phyloP scores from a whole-genome alignment of 768 basidiomycete species.

The Auriscalpium orientale region DNA sequence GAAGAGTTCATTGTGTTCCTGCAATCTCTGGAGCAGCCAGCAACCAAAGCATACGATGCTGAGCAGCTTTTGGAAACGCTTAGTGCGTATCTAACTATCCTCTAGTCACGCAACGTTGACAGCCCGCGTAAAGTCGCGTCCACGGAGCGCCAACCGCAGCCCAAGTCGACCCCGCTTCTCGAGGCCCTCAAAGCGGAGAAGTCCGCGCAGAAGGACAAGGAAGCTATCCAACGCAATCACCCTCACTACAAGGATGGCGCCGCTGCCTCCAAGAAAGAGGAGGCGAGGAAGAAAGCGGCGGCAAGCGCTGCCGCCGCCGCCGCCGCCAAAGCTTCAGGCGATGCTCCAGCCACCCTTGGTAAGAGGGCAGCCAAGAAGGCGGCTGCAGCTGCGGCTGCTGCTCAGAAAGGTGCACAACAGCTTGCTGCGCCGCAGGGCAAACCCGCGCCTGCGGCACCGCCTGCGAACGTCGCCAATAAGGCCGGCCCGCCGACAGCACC shows the following conservation, averaged over 20 bases:
- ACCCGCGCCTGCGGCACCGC: neutral
- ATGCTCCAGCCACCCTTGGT: slow-evolving; percentile 20
- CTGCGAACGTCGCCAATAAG: neutral
- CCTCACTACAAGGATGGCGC: slow-evolving; percentile 56
- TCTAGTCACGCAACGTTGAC: neutral
- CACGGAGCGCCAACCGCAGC: slow-evolving; percentile 47
- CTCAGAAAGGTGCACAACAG: slow-evolving; percentile 6
- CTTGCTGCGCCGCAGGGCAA: slow-evolving; percentile 1
- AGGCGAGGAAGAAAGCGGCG: slow-evolving; percentile 29
- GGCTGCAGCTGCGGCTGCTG: slow-evolving; percentile 8
- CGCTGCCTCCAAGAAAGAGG: slow-evolving; percentile 32
- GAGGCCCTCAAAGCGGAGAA: slow-evolving; percentile 89
- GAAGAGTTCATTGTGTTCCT: slow-evolving; percentile 82
- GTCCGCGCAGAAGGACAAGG: slow-evolving; percentile 59
- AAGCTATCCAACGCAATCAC: slow-evolving; percentile 63
- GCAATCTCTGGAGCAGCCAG: slow-evolving; percentile 54
- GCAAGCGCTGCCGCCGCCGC: slow-evolving; percentile 9
- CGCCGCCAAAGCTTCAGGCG: slow-evolving; percentile 14
- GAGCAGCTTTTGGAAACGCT: slow-evolving; percentile 53
- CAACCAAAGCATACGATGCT: slow-evolving; percentile 40
- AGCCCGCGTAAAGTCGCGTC: slow-evolving; percentile 47
- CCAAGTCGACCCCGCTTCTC: slow-evolving; percentile 85
- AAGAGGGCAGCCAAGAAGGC: slow-evolving; percentile 31
- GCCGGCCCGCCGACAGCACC: slow-evolving; percentile 2
- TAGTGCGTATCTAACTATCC: slow-evolving; percentile 32